phyloP scores from a whole-genome alignment of 306 rosid species.

The Glycine soja region DNA sequence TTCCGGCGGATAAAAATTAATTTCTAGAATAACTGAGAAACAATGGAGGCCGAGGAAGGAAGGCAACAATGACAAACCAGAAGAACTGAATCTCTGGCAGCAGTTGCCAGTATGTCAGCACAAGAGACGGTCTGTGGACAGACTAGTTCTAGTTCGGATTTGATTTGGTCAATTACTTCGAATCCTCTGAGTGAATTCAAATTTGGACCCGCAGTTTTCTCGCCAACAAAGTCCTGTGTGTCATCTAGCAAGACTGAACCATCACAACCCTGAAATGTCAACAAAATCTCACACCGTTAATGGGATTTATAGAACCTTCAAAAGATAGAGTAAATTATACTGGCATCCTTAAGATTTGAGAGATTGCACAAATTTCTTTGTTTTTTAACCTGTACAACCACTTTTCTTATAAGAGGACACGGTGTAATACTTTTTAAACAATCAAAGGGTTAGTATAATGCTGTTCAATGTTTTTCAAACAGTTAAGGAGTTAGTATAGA shows the following conservation, averaged over 20 bases:
- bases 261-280: conserved; percentile 74
- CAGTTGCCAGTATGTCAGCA: conserved; percentile 84
- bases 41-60: too few species aligned
- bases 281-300: not conserved
- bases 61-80: conserved; percentile 56
- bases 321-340: too few species aligned
- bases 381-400: too few species aligned
- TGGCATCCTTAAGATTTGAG: too few species aligned
- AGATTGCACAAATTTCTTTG: too few species aligned
- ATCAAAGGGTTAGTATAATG: too few species aligned
- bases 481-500: too few species aligned
- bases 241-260: conserved; percentile 87
- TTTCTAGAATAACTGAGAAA: too few species aligned
- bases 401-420: too few species aligned
- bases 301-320: not conserved
- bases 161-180: conserved; percentile 78
- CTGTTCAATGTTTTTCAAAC: too few species aligned
- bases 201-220: conserved; percentile 89
- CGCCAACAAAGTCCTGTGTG: conserved; percentile 64
- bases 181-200: conserved; percentile 84
- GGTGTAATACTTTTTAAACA: too few species aligned
- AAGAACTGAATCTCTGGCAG: conserved; percentile 81
- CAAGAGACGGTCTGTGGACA: conserved; percentile 89
- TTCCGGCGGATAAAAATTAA: too few species aligned
- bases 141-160: conserved; percentile 68